These are phyloP conservation scores for Candida endomychidarum DNA, from an alignment of 805 yeast genomes.

Conservation along the genomic window DNA sequence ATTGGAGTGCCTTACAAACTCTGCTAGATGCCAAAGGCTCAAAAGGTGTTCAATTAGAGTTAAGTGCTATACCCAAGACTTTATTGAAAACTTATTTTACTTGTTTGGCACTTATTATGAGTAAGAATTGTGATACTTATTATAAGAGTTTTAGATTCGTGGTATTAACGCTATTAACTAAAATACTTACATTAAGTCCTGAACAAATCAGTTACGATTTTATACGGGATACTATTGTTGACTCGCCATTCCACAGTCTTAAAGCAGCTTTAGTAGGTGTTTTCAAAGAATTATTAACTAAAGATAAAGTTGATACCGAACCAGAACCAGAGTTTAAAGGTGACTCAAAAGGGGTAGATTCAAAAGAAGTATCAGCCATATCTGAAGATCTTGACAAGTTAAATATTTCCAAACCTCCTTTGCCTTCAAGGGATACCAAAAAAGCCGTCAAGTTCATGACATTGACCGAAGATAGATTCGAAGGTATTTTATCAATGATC, in stretches of 20 bases:
- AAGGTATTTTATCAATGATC: conserved; percentile 44
- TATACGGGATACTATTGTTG: conserved; percentile 58
- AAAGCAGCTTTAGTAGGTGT: conserved; percentile 63
- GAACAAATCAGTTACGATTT: conserved; percentile 60
- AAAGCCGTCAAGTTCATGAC: conserved; percentile 34
- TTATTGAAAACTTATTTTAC: conserved; percentile 33
- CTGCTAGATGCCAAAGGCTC: conserved; percentile 16
- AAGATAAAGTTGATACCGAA: conserved; percentile 20
- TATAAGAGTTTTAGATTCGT: conserved; percentile 35
- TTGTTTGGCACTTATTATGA: conserved; percentile 23
- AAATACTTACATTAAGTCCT: conserved; percentile 56
- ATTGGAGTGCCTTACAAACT: conserved; percentile 32
- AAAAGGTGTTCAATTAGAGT: conserved; percentile 22
- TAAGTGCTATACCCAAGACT: conserved; percentile 30
- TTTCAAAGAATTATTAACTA: conserved; percentile 62
- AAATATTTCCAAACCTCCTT: conserved; percentile 18
- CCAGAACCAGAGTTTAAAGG: not conserved
- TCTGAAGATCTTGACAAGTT: conserved; percentile 2
- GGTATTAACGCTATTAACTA: conserved; percentile 61
- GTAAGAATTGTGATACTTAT: conserved; percentile 18
- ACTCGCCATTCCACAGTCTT: conserved; percentile 64
- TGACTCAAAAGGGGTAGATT: not conserved
- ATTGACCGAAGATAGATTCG: conserved; percentile 42
- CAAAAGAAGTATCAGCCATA: not conserved
- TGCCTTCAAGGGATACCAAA: conserved; percentile 34